Evolutionary conservation across 2,329 filamentous ascomycete genomes (phyloP), one percentile per base, ranked within the genome.

Genomic region (Ophiostoma angusticollis): DNA sequence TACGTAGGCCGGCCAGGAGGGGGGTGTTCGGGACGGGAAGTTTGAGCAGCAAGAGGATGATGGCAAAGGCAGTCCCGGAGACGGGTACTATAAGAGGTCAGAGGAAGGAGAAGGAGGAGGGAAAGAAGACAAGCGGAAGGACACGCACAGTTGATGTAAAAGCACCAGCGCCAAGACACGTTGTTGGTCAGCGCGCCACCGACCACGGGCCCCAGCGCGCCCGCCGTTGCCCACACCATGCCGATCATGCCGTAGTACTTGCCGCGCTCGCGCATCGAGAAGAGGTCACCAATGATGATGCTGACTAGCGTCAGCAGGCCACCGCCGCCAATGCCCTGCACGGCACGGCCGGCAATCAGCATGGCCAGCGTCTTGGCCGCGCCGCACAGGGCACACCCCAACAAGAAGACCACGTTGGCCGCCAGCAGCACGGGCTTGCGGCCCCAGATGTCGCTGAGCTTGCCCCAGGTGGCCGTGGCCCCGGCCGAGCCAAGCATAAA

Each of bases 401-500:
- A 53, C 55, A 67, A 66, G 57, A 76, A 76, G 45, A 70, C 57
- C 47, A 55, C 57, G 14, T 67, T 62, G n/a, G 70, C 64, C 11
- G 54, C 49, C 30, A 74, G 59, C 33, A 75, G 55, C 21, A 72
- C 57, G 5, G 67, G 67, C 50, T 74, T 74, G 33, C 72, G 67
- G 18, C 72, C 70, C 56, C 68, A 75, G 39, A 76, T 70, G 46
- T 75, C 72, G 30, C 67, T 67, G 33, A 74, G 51, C 49, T 72
- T 72, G 40, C 78, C 79, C 81, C 80, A 87, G 35, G 79, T 74
- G 0, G 80, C 79, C 0, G 74, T 72, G 1, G 72, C 69, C 55
- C 65, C 72, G 1, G 80, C 76, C 52, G 76, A 79, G 40, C 76
- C 79, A 9, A 87, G 70, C 6, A 85, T 64, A 51, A 82, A 89